Base-by-base conservation (phyloP, 2,329 filamentous ascomycete genomes). In the Cadophora sp. region DNA sequence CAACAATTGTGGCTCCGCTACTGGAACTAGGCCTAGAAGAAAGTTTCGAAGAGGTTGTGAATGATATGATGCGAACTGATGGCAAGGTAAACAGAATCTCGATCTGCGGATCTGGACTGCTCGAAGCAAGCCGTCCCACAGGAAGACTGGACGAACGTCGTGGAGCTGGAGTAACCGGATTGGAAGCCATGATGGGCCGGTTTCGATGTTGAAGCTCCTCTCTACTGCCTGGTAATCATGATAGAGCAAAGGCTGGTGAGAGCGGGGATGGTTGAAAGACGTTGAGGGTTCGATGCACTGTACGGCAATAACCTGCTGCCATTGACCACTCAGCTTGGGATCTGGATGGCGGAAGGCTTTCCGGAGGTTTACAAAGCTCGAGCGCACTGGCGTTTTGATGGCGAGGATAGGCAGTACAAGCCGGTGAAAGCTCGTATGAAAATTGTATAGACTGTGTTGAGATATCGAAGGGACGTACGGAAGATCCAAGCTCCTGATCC, bases 11-110 rank as follows among this genome's bases (percentile, higher is more conserved):
- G 76, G 75, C 69, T 63, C 71, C 73, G 65, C 65, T 71, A 39
- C 68, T 76, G 24, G 72, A 74, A 20, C 68, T 62, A 3, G 70
- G 68, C 24, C 65, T 67, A 13, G 69, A 67, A 5, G 59, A 58
- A 22, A 41, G 20, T 56, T 22, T 62, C 27, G 71, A 61, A 5
- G 66, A 55, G 18, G 62, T 59, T 14, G 78, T 85, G 77, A 92
- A 91, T 65, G 87, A 85, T 61, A 91, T 83, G 53, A 78, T 77
- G 13, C 74, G 74, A n/a, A 71, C 76, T 9, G 71, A 74, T 20
- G 75, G 75, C 22, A 78, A 68, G 33, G 66, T 73, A 63, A 71
- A 78, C 30, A 77, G 66, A 16, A 73, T 70, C 59, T 78, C 76
- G n/a, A 77, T 71, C 59, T 76, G 71, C 45, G 75, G 71, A 70